Evolutionary conservation across 306 rosid genomes (phyloP), one percentile per base, ranked within the genome.

Genomic region (Vachellia pachyceras): DNA sequence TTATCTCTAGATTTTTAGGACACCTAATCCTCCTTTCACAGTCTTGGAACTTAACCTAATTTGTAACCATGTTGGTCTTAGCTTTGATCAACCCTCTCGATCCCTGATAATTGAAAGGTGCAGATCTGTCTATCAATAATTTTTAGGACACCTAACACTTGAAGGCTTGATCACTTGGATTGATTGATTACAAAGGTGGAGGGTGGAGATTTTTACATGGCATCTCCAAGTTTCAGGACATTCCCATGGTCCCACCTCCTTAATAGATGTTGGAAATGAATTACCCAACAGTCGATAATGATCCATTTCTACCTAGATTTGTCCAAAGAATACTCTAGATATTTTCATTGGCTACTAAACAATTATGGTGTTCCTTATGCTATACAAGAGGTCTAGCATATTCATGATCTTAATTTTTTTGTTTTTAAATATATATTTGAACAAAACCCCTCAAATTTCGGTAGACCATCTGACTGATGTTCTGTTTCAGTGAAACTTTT

Each of bases 401-500:
- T 29, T 29, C 33, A 29, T 29, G 33, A 29, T 25, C 58, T 35
- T 60, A 18, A 54, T n/a, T n/a, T 2, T 54, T 54, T 54, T n/a
- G 22, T 50, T 20, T 6, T n/a, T 7, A n/a, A 49, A 18, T 76
- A 14, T 44, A 40, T 65, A 33, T 22, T 58, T 58, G 44, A 35
- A 57, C 17, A 45, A 76, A 57, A 29, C 14, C 63, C 17, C 13
- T 47, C 37, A 45, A 44, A 20, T 14, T 58, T 29, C 41, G 25
- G 69, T 69, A 69, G 69, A 47, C 72, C 2, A 29, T 54, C 36
- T 64, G 42, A 33, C 42, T 42, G 64, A 50, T 65, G 44, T 36
- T 72, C 6, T 78, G 45, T 65, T 67, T 17, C 57, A 29, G 9
- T 29, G 2, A 52, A 67, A 22, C 7, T 67, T 36, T 68, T 14